Conservation (phyloP, 352 stramenopile species). For the Globisporangium recalcitrans region DNA sequence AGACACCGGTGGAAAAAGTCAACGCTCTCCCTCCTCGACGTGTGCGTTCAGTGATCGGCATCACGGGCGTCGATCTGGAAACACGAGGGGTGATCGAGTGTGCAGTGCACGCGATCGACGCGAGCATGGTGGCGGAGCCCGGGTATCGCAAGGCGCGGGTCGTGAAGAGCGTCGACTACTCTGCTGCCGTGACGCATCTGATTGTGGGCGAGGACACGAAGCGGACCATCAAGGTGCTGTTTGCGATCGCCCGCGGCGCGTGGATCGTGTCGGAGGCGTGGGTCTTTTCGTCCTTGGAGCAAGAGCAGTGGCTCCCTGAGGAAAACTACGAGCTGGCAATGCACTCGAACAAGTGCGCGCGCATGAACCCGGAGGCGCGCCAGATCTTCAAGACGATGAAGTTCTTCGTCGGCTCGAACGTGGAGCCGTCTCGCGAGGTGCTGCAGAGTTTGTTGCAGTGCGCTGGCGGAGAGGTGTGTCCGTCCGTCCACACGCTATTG, state of each 20-base stretch:
- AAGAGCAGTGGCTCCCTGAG: slow-evolving; percentile 67
- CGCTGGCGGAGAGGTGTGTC: slow-evolving; percentile 61
- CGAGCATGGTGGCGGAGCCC: slow-evolving; percentile 39
- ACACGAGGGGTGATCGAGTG: slow-evolving; percentile 58
- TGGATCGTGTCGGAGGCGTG: slow-evolving; percentile 80
- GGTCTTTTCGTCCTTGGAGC: slow-evolving; percentile 73
- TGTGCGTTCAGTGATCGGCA: slow-evolving; percentile 60
- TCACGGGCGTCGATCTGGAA: slow-evolving; percentile 64
- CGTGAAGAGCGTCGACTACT: slow-evolving; percentile 75
- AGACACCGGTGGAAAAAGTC: slow-evolving; percentile 18
- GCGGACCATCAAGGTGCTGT: slow-evolving; percentile 83
- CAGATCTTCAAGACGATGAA: slow-evolving; percentile 61
- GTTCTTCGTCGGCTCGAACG: slow-evolving; percentile 68
- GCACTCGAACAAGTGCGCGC: slow-evolving; percentile 44
- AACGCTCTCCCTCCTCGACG: slow-evolving; percentile 20
- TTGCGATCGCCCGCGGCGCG: slow-evolving; percentile 71
- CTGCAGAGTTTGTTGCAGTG: slow-evolving; percentile 70
- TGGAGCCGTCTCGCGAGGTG: slow-evolving; percentile 67
- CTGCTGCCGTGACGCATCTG: slow-evolving; percentile 67
- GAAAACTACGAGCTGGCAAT: slow-evolving; percentile 54
- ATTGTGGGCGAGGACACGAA: slow-evolving; percentile 61
- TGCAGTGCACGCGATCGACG: slow-evolving; percentile 75
- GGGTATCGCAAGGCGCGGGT: slow-evolving; percentile 62
- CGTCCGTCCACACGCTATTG: background rate
- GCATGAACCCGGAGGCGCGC: slow-evolving; percentile 37